Evolutionary conservation across 805 yeast species (phyloP), one percentile per base, ranked within the genome.

Genomic region (Metschnikowia gruessii): DNA sequence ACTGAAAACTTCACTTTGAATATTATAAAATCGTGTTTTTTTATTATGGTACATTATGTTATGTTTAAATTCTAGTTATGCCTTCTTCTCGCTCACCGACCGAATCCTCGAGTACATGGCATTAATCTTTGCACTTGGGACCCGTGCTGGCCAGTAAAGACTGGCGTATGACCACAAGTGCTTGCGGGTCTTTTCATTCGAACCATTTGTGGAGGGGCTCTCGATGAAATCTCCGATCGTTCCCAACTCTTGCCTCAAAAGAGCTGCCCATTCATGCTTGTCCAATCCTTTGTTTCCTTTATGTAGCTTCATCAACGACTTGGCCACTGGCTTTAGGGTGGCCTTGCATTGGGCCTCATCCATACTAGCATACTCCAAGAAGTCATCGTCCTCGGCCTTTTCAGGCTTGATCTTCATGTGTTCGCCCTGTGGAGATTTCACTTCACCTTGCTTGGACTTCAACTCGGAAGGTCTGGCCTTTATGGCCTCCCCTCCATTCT

Each of bases 131-230:
- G 72, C 65, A 50, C 92, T 83, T 35, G 85, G 80, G n/a, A 83
- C 96, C 51, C 79, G 77, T 3, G 82, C 86, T 2, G 97, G 97
- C 97, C 97, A 89, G 68, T 82, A 89, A 44, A 79, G 76, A 17
- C 90, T 76, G 4, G 94, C 88, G 62, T 84, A 88, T 26, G 86
- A 79, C 96, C 97, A 89, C 49, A 89, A 66, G 57, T 88, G 94
- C 60, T 78, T 83, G 47, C 72, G 70, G 48, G 69, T 56, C 58
- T 72, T 76, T 6, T 65, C 72, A 24, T 69, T 60, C 2, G 46
- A 37, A 18, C 50, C 58, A 34, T 50, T 45, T 13, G 53, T 56
- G 13, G 48, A 47, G 18, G 70, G 72, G 43, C 64, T 58, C 30
- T 71, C 78, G 45, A 88, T 88, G 58, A 79, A 83, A 52, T 83